Evolutionary conservation across 2,329 filamentous ascomycete genomes (phyloP), one percentile per base, ranked within the genome.

Genomic region (Aspergillus ustus): DNA sequence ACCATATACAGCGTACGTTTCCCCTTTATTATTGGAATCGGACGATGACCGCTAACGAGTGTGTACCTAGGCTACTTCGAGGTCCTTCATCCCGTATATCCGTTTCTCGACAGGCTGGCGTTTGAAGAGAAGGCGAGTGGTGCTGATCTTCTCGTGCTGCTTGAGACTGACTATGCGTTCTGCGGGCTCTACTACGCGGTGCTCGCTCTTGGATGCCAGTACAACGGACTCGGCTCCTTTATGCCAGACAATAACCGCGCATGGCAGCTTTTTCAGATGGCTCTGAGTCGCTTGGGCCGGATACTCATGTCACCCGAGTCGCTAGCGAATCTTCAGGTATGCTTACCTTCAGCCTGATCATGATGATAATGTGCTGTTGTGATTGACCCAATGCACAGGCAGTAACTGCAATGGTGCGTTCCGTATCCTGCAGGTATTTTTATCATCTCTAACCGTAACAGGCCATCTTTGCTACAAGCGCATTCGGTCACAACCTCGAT

Each of bases 101-200:
- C 79, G 0, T 81, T 81, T 55, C 70, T 81, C 2, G 75, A 79
- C 53, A 72, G 68, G 25, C 53, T 62, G 8, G 43, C 60, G 2
- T 80, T 81, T 59, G 73, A 80, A 60, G 55, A 67, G 0, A 70
- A 69, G 19, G 73, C 70, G 20, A 17, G 84, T 82, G 29, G 86
- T 76, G 3, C 73, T 31, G 3, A 82, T 65, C 1, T 83, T 84
- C 44, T 86, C 72, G 8, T 80, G 60, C 0, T 82, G 82, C 64
- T 87, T 82, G 43, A 86, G 74, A 1, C 84, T 65, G 66, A 85
- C 81, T 17, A 84, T 69, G 80, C 81, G 82, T 69, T 74, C 67
- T 73, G 69, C 0, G 74, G 74, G 4, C 63, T 81, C 1, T 81
- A 80, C 60, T 66, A 79, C 1, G 60, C 68, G 5, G 61, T 72